These are phyloP conservation scores for Leucocoprinus birnbaumii DNA, from an alignment of 768 basidiomycete genomes.

Conservation along the genomic window DNA sequence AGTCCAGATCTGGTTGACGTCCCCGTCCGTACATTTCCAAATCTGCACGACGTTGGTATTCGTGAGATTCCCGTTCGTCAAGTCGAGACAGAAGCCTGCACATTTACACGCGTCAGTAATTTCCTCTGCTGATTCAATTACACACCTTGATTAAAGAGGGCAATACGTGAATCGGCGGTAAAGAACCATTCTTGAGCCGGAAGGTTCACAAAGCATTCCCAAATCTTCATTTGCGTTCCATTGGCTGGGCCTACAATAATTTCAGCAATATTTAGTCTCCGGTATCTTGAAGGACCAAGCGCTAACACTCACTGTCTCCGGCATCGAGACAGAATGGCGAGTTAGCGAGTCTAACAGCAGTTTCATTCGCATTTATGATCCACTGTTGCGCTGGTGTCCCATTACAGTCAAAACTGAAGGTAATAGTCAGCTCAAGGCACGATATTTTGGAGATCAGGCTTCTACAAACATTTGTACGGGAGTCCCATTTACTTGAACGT, in stretches of 20 bases:
- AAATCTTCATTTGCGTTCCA: constrained; percentile 20
- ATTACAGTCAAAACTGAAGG: constrained; percentile 24
- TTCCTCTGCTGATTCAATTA: too few relatives aligned
- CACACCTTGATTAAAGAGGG: constrained; percentile 8
- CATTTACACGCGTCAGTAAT: not conserved
- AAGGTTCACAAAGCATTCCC: constrained; percentile 19
- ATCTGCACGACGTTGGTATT: constrained; percentile 27
- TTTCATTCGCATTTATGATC: constrained; percentile 17
- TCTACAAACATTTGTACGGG: constrained; percentile 23
- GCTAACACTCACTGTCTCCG: constrained; percentile 16
- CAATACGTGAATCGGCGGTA: constrained; percentile 11
- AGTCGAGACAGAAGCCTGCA: constrained; percentile 25
- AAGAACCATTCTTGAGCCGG: constrained; percentile 18
- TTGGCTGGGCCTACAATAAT: constrained; percentile 11
- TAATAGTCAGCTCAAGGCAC: not conserved
- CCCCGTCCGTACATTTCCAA: constrained; percentile 22
- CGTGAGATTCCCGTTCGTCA: constrained; percentile 23
- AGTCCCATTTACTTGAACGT: constrained; percentile 24
- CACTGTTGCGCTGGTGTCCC: constrained; percentile 23
- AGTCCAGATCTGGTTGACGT: constrained; percentile 29
- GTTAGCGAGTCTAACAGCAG: constrained; percentile 19
- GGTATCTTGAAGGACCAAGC: not conserved
- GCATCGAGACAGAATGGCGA: constrained; percentile 26
- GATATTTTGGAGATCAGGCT: not conserved
- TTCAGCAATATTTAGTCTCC: not conserved